These are phyloP conservation scores for Aurantiochytrium sp. DNA, from an alignment of 108 stramenopile species.

Conservation along the genomic window DNA sequence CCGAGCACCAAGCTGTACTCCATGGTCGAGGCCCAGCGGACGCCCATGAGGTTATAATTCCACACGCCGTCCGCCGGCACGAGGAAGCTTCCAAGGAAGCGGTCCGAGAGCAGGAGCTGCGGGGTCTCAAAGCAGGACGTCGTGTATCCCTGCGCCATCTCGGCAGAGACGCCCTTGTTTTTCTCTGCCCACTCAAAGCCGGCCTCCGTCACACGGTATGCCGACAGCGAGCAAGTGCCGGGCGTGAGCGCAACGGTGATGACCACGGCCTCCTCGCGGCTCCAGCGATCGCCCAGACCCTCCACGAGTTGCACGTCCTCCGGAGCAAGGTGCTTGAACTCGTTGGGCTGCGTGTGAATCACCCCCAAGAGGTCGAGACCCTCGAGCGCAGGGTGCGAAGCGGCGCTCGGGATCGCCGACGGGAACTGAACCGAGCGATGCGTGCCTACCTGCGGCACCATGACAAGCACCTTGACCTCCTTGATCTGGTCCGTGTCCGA, in stretches of 20 bases:
- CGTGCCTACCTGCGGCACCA: constrained; percentile 96
- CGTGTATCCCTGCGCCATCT: constrained; percentile 81
- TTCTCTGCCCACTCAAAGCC: constrained; percentile 94
- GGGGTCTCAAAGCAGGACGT: constrained; percentile 88
- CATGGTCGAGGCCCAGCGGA: constrained; percentile 84
- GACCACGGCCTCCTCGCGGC: constrained; percentile 82
- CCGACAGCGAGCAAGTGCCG: constrained; percentile 93
- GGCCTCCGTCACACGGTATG: constrained; percentile 83
- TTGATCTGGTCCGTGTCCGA: constrained; percentile 89
- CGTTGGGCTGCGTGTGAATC: constrained; percentile 98
- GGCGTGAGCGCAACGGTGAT: constrained; percentile 95
- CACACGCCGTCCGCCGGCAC: constrained; percentile 87
- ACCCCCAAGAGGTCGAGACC: constrained; percentile 96
- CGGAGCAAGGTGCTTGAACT: constrained; percentile 87
- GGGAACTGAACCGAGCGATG: constrained; percentile 92
- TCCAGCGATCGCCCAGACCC: constrained; percentile 79
- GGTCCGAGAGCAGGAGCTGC: constrained; percentile 93
- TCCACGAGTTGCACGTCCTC: constrained; percentile 85
- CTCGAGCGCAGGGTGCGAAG: constrained; percentile 58
- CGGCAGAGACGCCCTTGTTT: constrained; percentile 77
- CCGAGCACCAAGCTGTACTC: constrained; percentile 83
- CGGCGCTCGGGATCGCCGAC: constrained; percentile 80
- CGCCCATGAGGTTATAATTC: constrained; percentile 99
- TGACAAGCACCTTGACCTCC: constrained; percentile 90
- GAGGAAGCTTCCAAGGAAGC: constrained; percentile 96